Evolutionary conservation across 139 green algal species (phyloP).

Genomic region (Chlamydomonas schloesseri): DNA sequence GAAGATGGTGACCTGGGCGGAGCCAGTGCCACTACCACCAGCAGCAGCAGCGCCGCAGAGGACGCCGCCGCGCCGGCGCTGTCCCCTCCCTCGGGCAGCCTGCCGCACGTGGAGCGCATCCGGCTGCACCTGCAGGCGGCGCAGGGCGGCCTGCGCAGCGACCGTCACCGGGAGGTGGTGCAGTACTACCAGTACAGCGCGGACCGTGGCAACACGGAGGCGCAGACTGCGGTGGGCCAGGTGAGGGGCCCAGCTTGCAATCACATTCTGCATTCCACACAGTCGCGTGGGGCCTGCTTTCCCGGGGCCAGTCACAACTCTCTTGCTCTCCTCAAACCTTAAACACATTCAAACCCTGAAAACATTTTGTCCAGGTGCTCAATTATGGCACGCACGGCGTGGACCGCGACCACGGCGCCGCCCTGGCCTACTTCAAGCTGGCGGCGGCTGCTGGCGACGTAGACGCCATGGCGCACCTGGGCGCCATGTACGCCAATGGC

Average conservation of each 20-base stretch:
- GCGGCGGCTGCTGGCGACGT: conserved; percentile 80
- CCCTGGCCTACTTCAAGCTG: conserved; percentile 38
- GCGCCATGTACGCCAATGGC: conserved; percentile 91
- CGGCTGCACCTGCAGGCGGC: conserved; percentile 63
- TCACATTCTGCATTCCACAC: no score
- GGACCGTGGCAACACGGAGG: conserved; percentile 89
- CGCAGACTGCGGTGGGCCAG: conserved; percentile 79
- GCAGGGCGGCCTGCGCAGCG: conserved; percentile 34
- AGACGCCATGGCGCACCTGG: conserved; percentile 89
- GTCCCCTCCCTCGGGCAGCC: neutral
- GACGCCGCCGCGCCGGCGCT: no score
- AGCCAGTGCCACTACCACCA: neutral
- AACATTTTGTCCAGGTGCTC: conserved; percentile 65
- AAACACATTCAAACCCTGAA: conserved; percentile 14
- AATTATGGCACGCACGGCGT: conserved; percentile 80
- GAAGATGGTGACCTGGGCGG: neutral
- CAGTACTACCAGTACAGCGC: conserved; percentile 89
- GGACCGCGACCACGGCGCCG: conserved; percentile 63
- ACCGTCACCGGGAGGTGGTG: conserved; percentile 73
- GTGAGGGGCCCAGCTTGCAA: neutral
- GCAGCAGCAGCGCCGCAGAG: no score
- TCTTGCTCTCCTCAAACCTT: no score
- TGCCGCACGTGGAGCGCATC: conserved; percentile 69
- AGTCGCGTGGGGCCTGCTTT: no score
- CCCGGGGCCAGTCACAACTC: no score